Evolutionary conservation across 176 grass and related monocot genomes (phyloP), one percentile per base, ranked within the genome.

Genomic region (Aegilops longissima): DNA sequence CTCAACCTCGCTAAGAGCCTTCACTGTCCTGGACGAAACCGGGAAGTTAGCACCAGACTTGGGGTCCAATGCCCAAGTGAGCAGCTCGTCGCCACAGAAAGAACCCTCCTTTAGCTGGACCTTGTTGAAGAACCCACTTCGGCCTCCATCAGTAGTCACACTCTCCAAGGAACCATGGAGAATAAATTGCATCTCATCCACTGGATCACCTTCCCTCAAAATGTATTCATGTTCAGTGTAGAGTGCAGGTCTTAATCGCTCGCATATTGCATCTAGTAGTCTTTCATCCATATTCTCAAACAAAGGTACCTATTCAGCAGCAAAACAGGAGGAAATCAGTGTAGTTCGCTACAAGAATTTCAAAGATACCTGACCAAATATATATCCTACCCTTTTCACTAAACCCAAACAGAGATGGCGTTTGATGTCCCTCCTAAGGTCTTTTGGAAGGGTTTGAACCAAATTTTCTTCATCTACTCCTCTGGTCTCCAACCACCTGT

Each of bases 111-210:
- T 86, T n/a, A 98, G 82, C 76, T 88, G 61, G 42, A 91, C 90
- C 68, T 81, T 90, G 85, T 98, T 98, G 39, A 98, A 98, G 64
- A 98, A 98, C 11, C 96, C 96, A 58, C 90, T 98, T 51, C 93
- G 90, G 1, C 93, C 96, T 2, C 96, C 96, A 66, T 98, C 96
- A 21, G 96, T 96, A 20, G 94, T 98, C 58, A 88, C 82, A 63
- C 96, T 98, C 79, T 98, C 93, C 74, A 98, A 83, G 61, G 88
- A 87, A 39, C 96, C 96, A 30, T 91, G 96, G 6, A 98, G 87
- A 70, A 98, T 96, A 61, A 98, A 98, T 51, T 95, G 86, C 91
- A 98, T 98, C 91, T 98, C 96, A 49, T 98, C 93, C 39, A 98
- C 96, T 1, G 96, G 96, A 77, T 98, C 96, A 38, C 96, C 96